Evolutionary conservation across 768 basidiomycete species (phyloP).

Genomic region (Auricularia auricula-judae): DNA sequence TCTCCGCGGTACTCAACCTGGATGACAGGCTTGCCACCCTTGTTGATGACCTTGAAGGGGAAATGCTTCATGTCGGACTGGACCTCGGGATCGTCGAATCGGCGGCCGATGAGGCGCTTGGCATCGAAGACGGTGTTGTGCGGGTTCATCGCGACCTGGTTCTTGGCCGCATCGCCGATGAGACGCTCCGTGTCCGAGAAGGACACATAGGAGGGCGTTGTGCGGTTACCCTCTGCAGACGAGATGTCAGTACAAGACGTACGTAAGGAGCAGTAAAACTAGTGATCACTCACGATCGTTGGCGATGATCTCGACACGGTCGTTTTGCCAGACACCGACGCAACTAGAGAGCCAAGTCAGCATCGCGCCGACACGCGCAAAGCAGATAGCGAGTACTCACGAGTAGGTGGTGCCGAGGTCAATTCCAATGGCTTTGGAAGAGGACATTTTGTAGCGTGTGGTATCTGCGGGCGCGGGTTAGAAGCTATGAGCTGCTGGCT

Average conservation of each 20-base stretch:
- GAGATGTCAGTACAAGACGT: background rate
- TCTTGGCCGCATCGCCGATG: slow-evolving; percentile 98
- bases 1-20: slow-evolving; percentile 44
- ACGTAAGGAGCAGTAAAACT: slow-evolving; percentile 1
- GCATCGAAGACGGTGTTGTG: slow-evolving; percentile 98
- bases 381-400: slow-evolving; percentile 31
- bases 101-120: slow-evolving; percentile 95
- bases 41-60: slow-evolving; percentile 11
- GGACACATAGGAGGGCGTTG: slow-evolving; percentile 98
- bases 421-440: slow-evolving; percentile 79
- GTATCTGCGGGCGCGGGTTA: background rate
- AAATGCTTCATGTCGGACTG: slow-evolving; percentile 33
- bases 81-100: slow-evolving; percentile 46
- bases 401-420: slow-evolving; percentile 91
- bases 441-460: slow-evolving; percentile 30
- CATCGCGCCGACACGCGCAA: background rate
- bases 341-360: slow-evolving; percentile 43
- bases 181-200: slow-evolving; percentile 94
- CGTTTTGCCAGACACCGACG: slow-evolving; percentile 99
- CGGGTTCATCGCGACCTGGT: slow-evolving; percentile 99
- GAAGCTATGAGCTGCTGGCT: background rate
- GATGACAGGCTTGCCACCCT: slow-evolving; percentile 39
- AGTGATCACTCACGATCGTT: slow-evolving; percentile 66
- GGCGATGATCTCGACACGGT: slow-evolving; percentile 98
- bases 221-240: slow-evolving; percentile 84